Evolutionary conservation across 495 filamentous ascomycete species (phyloP), one percentile per base, ranked within the genome.

Genomic region (Annulohypoxylon stygium): DNA sequence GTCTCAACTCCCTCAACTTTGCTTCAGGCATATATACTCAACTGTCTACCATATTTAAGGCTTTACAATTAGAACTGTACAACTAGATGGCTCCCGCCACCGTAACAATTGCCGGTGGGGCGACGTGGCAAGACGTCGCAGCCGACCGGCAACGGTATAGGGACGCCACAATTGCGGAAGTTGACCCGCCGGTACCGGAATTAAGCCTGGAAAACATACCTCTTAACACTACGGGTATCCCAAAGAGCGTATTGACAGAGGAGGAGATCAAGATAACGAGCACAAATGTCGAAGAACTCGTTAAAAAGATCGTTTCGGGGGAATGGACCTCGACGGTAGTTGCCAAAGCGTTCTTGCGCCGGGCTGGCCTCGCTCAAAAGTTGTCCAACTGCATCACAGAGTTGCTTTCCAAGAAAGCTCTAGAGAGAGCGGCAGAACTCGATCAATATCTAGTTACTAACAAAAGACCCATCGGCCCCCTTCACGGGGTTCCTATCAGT

Each of bases 401-500:
- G 78, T 83, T 93, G 3, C 84, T 93, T 47, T 88, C 90, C 11
- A 83, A 82, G 51, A 79, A 84, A 4, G 91, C 91, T 2, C 76
- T 92, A 4, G 78, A 76, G 7, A 83, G 85, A 33, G 91, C 91
- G 7, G 78, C 79, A 8, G 81, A 85, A 45, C 84, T 93, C 1
- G 92, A 93, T 76, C 76, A 81, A 16, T 83, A 79, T 50, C 50
- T 88, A 55, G 75, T 81, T n/a, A 76, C 73, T 36, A 86, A 84
- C 39, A 86, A 86, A 16, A 83, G 78, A 33, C 83, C 85, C 0
- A 69, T 87, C 14, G 91, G 91, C 0, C 90, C 90, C 3, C 79
- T 93, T 0, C 91, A 93, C 66, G 91, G 91, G 16, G 67, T 93
- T 7, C 91, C 91, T 0, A 88, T 93, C 25, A 89, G 86, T 23